Evolutionary conservation across 2,329 filamentous ascomycete species (phyloP).

Genomic region (Paracorniculantispora psalliotae): DNA sequence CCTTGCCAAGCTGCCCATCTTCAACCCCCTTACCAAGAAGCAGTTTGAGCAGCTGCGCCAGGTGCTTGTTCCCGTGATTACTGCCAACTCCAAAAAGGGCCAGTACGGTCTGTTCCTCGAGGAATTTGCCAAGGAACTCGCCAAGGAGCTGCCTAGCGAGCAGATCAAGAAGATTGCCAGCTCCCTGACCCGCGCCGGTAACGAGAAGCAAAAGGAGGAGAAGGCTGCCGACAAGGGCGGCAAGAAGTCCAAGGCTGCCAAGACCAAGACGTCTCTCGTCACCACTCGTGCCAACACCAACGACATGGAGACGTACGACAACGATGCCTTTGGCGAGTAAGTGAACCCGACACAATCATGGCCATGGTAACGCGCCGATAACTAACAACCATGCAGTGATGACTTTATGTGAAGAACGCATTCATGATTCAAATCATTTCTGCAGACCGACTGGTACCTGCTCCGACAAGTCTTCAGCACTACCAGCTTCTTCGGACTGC

Average conservation of each 20-base stretch:
- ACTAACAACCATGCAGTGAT: slow-evolving; percentile 5
- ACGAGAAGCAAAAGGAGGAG: slow-evolving; percentile 99
- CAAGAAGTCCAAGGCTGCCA: slow-evolving; percentile 96
- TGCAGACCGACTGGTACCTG: slow-evolving; percentile 7
- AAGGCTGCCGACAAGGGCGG: slow-evolving; percentile 88
- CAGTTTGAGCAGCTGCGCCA: slow-evolving; percentile 79
- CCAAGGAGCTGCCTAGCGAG: slow-evolving; percentile 81
- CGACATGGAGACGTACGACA: slow-evolving; percentile 76
- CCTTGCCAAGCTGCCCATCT: slow-evolving; percentile 72
- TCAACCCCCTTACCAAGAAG: slow-evolving; percentile 82
- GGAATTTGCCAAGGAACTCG: slow-evolving; percentile 83
- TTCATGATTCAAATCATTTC: neutral
- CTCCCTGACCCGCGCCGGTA: slow-evolving; percentile 79
- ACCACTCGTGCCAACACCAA: slow-evolving; percentile 55
- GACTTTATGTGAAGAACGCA: slow-evolving; percentile 14
- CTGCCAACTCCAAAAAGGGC: slow-evolving; percentile 73
- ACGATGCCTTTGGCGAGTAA: slow-evolving; percentile 77
- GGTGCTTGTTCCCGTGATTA: slow-evolving; percentile 73
- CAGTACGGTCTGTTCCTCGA: slow-evolving; percentile 88
- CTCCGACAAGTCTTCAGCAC: neutral
- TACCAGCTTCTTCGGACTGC: neutral
- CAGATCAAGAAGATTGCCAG: slow-evolving; percentile 97
- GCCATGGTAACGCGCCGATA: neutral
- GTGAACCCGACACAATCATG: slow-evolving; percentile 32
- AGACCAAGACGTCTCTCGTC: slow-evolving; percentile 84